Evolutionary conservation across 345 rosid species (phyloP), one percentile per base, ranked within the genome.

Genomic region (Hibiscus trionum): DNA sequence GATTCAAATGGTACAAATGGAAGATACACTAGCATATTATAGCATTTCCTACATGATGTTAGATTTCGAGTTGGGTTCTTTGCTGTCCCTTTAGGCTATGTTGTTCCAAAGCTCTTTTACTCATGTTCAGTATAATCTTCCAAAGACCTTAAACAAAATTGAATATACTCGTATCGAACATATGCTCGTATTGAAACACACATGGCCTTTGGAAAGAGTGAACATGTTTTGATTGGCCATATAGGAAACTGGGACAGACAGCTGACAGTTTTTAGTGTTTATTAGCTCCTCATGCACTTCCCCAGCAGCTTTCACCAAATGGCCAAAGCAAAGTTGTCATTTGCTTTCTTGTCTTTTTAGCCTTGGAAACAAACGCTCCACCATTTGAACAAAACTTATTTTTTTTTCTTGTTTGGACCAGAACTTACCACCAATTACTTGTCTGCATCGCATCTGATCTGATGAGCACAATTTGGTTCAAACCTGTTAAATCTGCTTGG

Each of bases 331-430:
- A 83, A 73, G 77, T 72, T 50, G 65, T 78, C 66, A 42, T 80
- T 77, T 65, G 73, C 27, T 77, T 70, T 76, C 39, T 61, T 46
- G 82, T 80, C 72, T 17, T 75, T 75, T 19, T 39, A 53, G 69
- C 77, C 83, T 60, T 83, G 69, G 83, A 70, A 82, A 50, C 64
- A 64, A 75, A 75, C 77, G 73, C 70, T 73, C 39, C 71, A 74
- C 64, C 19, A 15, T 26, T 0, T 4, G n/a, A 62, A n/a, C 55
- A 46, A 27, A 56, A 73, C 66, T 16, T 19, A 2, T 21, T 3
- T 55, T 24, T 57, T 50, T n/a, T 7, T 62, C 33, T 60, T 37
- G 11, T 75, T 75, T 61, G 77, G 75, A 74, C 67, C 21, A 46
- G 57, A 56, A 12, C 55, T 47, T 68, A 9, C n/a, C 71, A 56